Evolutionary conservation across 257 asterid genomes (phyloP).

Genomic region (Salvia splendens): DNA sequence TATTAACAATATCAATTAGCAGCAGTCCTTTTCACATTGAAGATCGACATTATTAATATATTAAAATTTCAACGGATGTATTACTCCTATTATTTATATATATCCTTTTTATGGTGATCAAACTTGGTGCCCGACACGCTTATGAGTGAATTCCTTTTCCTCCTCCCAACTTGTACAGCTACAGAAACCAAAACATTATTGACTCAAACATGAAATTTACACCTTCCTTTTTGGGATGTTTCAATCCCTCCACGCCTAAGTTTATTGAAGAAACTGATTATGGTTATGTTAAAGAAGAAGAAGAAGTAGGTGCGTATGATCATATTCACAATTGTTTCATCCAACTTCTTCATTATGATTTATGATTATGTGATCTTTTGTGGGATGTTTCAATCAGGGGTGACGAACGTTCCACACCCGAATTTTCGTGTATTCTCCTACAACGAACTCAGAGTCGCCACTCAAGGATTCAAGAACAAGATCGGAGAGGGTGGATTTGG

Average conservation of each 20-base stretch:
- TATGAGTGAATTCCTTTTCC: neutral
- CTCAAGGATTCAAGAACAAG: constrained; percentile 66
- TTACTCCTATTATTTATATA: neutral
- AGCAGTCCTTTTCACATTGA: neutral
- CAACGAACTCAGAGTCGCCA: constrained; percentile 54
- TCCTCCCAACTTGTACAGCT: neutral
- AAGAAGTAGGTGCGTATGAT: constrained; percentile 18
- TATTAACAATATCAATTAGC: neutral
- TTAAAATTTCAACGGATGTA: neutral
- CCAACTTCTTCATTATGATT: no score
- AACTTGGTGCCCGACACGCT: neutral
- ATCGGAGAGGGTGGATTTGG: constrained; percentile 81
- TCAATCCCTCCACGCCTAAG: constrained; percentile 30
- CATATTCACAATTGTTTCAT: no score
- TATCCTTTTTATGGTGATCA: neutral
- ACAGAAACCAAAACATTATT: neutral
- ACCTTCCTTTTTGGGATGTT: constrained; percentile 40
- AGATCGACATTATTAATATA: neutral
- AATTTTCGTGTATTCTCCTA: constrained; percentile 52
- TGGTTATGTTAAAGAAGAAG: neutral
- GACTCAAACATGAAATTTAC: constrained; percentile 36
- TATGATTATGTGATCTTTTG: no score
- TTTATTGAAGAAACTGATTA: constrained; percentile 13
- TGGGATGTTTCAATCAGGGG: neutral
- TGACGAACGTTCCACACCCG: constrained; percentile 16